Conservation (phyloP, 2,329 filamentous ascomycete genomes). For the Lasiodiplodia hormozganensis region DNA sequence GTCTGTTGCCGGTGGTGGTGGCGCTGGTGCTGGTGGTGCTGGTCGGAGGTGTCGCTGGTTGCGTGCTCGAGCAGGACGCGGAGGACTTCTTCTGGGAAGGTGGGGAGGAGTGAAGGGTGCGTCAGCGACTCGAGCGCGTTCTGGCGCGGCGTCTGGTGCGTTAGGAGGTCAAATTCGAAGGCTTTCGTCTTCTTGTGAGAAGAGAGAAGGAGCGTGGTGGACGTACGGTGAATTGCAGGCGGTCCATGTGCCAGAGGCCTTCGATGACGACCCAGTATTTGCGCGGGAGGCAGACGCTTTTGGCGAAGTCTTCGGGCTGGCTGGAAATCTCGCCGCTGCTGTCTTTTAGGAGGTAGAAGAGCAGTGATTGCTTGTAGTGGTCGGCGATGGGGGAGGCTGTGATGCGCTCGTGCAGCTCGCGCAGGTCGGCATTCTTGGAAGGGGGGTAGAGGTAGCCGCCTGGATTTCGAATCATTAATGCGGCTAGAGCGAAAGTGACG, state of each 20-base stretch:
- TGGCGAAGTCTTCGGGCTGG: slow-evolving; percentile 65
- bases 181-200: background rate
- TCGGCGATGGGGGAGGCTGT: slow-evolving; percentile 68
- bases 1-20: background rate
- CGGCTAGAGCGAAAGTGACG: background rate
- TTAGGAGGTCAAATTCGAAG: slow-evolving; percentile 1
- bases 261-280: slow-evolving; percentile 83
- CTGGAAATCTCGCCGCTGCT: slow-evolving; percentile 57
- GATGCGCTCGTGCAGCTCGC: slow-evolving; percentile 73
- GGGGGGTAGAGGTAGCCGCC: slow-evolving; percentile 76
- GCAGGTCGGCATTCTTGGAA: slow-evolving; percentile 70
- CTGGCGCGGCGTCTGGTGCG: slow-evolving; percentile 19
- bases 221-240: slow-evolving; percentile 62
- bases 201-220: slow-evolving; percentile 50
- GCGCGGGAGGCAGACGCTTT: slow-evolving; percentile 69
- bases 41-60: slow-evolving; percentile 59
- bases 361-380: slow-evolving; percentile 80
- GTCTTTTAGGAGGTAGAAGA: slow-evolving; percentile 85
- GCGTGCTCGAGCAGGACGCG: slow-evolving; percentile 69
- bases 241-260: slow-evolving; percentile 82
- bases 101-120: slow-evolving; percentile 78
- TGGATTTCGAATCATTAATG: slow-evolving; percentile 35
- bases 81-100: slow-evolving; percentile 84
- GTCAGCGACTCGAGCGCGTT: slow-evolving; percentile 75
- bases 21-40: background rate